Conservation (phyloP, 345 rosid genomes). For the Tarenaya hassleriana region DNA sequence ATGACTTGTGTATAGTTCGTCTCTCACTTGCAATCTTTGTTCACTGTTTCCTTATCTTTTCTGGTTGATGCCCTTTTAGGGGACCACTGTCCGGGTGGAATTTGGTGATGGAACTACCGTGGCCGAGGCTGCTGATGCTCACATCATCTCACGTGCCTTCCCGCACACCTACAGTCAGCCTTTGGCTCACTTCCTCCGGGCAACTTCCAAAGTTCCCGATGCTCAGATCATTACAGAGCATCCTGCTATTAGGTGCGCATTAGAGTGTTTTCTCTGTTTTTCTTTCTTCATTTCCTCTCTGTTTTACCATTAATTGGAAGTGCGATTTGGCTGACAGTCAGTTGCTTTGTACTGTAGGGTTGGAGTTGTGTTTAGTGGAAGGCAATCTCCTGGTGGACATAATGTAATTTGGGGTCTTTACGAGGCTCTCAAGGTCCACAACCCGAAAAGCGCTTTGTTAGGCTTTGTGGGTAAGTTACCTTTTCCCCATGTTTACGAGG, state of each 20-base stretch:
- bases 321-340: not conserved
- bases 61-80: conserved; percentile 37
- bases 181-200: conserved; percentile 91
- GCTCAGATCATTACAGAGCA: conserved; percentile 89
- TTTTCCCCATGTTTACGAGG: not conserved
- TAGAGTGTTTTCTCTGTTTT: not conserved
- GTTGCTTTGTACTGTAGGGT: conserved; percentile 45
- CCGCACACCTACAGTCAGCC: conserved; percentile 86
- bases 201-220: conserved; percentile 75
- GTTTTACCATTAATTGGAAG: not conserved
- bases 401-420: conserved; percentile 93
- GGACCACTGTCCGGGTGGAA: conserved; percentile 93
- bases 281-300: not conserved
- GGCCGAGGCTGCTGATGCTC: conserved; percentile 60
- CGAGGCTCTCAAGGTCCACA: conserved; percentile 76
- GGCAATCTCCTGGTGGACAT: conserved; percentile 99
- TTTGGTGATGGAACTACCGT: conserved; percentile 74
- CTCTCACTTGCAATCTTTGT: too few species aligned
- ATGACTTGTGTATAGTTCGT: too few species aligned
- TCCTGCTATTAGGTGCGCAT: conserved; percentile 55
- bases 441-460: conserved; percentile 57
- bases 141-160: conserved; percentile 56
- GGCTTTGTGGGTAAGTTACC: conserved; percentile 74
- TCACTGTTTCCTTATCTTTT: not conserved
- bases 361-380: conserved; percentile 86